Base-by-base conservation (phyloP, 2,329 filamentous ascomycete species). In the Beauveria rudraprayagi region DNA sequence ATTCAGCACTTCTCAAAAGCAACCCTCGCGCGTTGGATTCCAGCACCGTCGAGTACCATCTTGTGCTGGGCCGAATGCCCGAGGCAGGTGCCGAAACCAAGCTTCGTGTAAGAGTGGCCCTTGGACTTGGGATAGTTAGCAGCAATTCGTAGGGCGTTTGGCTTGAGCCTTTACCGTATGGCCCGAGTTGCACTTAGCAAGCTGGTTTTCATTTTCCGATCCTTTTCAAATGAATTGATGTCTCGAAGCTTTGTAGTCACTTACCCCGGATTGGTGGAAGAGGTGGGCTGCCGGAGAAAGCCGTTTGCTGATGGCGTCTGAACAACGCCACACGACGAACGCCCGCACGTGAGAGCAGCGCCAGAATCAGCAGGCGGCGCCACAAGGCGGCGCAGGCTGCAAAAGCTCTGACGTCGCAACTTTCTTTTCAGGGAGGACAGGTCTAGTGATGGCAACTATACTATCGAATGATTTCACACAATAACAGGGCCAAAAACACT, bases 321-420 rank as follows among this genome's bases (percentile, higher is more conserved):
- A 30, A 55, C 41, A n/a, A 59, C 57, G 57, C 57, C 57, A 60
- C 57, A 47, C 34, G 34, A 16, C 34, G 5, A 11, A 37, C 5
- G 26, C 11, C 34, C 41, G 57, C 57, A 60, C 57, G 57, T 60
- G 57, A 60, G 50, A 60, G 19, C 46, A 11, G 11, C 40, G 41
- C 41, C 48, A 40, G 10, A 60, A 52, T 59, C 56, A 58, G 56
- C 46, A 16, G 56, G 9, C 47, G 43, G 56, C 56, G 57, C 57
- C 57, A 60, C 57, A 60, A 22, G 22, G 48, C 48, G 57, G 57
- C 57, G 57, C 57, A 60, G 57, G 26, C 47, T 51, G 56, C 57
- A 60, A 59, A 58, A 60, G 48, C 50, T 40, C 48, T 60, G 48
- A 47, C 41, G 57, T 60, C 57, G 56, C 48, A 60, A 60, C 57